A percentile compares a stretch with the other conserved stretches of the same genome.
phyloP scores from a whole-genome alignment of 129 eudicot species.

The Escallonia herrerae region DNA sequence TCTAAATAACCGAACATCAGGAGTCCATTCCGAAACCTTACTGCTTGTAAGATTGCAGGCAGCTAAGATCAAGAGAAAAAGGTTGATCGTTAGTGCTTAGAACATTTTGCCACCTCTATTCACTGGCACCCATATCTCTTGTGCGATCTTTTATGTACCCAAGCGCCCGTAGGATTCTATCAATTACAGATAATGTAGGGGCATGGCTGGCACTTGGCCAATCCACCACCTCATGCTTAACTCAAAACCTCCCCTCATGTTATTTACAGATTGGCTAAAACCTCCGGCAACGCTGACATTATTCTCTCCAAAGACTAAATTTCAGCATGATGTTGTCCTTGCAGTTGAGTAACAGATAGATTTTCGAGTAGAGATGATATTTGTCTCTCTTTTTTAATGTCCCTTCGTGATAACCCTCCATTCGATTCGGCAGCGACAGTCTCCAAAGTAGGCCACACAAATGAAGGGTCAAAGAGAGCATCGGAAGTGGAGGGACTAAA shows the following conservation, averaged over 20 bases:
- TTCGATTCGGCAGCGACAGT: conserved; percentile 16
- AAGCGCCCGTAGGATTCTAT: conserved; percentile 54
- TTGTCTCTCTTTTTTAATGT: conserved; percentile 45
- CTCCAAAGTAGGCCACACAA: conserved; percentile 51
- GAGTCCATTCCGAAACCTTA: conserved; percentile 91
- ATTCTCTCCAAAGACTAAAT: conserved; percentile 17
- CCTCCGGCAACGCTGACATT: conserved; percentile 15
- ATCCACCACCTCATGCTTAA: conserved; percentile 61
- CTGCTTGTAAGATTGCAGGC: conserved; percentile 54
- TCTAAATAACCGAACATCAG: conserved; percentile 75
- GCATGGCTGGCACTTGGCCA: conserved; percentile 38
- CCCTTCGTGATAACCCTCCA: conserved; percentile 24
- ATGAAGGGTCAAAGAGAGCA: conserved; percentile 54
- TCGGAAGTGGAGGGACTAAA: conserved; percentile 26
- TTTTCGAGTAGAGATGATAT: conserved; percentile 30
- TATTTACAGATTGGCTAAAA: conserved; percentile 25
- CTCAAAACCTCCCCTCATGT: conserved; percentile 32
- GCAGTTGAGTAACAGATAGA: conserved; percentile 41
- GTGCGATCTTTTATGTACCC: conserved; percentile 42
- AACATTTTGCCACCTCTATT: conserved; percentile 42
- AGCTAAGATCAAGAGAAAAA: conserved; percentile 54
- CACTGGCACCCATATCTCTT: conserved; percentile 77
- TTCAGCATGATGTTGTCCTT: conserved; percentile 25
- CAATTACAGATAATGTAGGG: conserved; percentile 58
- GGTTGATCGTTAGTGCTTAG: conserved; percentile 67